Evolutionary conservation across 495 filamentous ascomycete genomes (phyloP).

Genomic region (Trichoderma gamsii): DNA sequence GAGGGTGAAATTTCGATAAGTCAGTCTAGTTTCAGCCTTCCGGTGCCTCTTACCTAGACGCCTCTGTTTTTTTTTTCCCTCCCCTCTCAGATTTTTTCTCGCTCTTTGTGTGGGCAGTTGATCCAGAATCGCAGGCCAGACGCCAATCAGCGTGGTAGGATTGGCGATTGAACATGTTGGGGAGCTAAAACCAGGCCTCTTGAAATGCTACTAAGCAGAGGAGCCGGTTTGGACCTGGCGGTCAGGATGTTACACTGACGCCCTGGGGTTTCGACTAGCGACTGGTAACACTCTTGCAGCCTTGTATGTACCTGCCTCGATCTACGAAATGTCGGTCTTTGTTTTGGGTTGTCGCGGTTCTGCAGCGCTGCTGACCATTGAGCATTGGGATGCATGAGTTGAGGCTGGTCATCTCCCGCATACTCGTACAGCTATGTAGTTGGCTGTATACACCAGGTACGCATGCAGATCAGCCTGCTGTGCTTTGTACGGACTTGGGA

Average conservation of each 20-base stretch:
- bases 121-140: neutral
- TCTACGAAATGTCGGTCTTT: constrained; percentile 4
- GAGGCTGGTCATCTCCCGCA: neutral
- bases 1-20: neutral
- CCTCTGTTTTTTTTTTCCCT: neutral
- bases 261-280: neutral
- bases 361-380: neutral
- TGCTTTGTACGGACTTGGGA: neutral
- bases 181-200: neutral
- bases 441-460: neutral
- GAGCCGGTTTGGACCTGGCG: neutral
- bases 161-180: neutral
- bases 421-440: neutral
- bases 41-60: neutral
- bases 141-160: neutral
- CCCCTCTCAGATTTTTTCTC: neutral
- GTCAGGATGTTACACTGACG: neutral
- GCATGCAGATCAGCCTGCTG: neutral
- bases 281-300: neutral
- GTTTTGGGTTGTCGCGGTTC: neutral
- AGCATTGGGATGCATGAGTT: neutral
- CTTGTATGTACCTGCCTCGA: constrained; percentile 10
- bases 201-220: neutral
- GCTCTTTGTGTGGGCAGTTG: neutral
- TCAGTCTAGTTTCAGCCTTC: neutral